Evolutionary conservation across 2,329 filamentous ascomycete species (phyloP), one percentile per base, ranked within the genome.

Genomic region (Pseudogymnoascus sp.): DNA sequence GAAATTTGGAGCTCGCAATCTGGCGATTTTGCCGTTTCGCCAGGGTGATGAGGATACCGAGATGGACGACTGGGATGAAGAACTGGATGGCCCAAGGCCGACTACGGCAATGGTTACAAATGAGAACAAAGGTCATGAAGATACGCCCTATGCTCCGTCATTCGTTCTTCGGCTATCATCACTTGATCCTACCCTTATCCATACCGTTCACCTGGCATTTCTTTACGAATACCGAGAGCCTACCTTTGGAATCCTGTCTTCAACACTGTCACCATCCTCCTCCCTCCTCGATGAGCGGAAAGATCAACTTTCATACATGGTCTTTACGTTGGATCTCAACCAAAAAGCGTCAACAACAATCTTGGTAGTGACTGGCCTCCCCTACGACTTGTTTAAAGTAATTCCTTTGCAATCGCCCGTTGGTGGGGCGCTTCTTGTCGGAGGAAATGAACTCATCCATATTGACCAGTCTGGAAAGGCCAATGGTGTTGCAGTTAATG

Each of bases 201-300:
- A 96, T 75, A 92, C 93, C 59, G 86, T 97, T 71, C 91, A 96
- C 72, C 84, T 99, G 71, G 88, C 90, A 62, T 99, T 99, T 74
- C 79, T 99, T 67, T 85, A 97, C 81, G 93, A 97, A 78, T 99
- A 99, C 75, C 88, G 94, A 74, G 94, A 97, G 75, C 93, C 94
- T 11, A 99, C 94, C 0, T 96, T 99, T 77, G 94, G 93, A 63
- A 92, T 99, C 65, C 80, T 99, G 43, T 94, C 91, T 55, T 90
- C 92, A 1, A 87, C 86, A 61, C 79, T 85, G 66, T 81, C 87
- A 37, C 85, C 88, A 12, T 92, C 92, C n/a, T 81, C 82, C 62
- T 87, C 90, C 2, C 79, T 97, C 61, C 76, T 87, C 26, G 77
- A 82, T 66, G 89, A 92, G 70, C 84, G 91, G 66, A 94, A 88